Evolutionary conservation across 257 asterid genomes (phyloP), one percentile per base, ranked within the genome.

Genomic region (Paulownia fortunei): DNA sequence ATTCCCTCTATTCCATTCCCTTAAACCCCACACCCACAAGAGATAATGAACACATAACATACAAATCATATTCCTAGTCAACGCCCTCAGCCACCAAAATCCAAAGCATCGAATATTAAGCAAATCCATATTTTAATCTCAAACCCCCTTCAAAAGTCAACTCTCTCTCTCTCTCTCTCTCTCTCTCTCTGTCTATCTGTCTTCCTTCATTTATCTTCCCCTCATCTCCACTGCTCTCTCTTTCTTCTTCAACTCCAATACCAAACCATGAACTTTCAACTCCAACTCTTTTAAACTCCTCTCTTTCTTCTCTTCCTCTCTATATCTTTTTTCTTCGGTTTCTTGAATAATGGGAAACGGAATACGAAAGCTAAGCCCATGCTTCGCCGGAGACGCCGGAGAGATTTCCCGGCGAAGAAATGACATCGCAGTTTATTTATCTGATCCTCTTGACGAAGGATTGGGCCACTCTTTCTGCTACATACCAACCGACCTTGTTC

Each of bases 381-480:
- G 98, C 76, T 93, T 90, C 90, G 88, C 97, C 78, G 96, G 96
- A 18, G 98, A 89, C 78, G 86, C 93, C 18, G 98, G 97, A 3
- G 95, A 92, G 56, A 87, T 92, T 27, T 95, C 99, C 52, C 89
- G 93, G 73, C 86, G 97, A 13, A 82, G 89, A n/a, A 85, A 85
- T 73, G 97, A 88, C 80, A 77, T 82, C 70, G 88, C 85, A 0
- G 68, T 82, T 3, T 80, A 68, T 44, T 12, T 85, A 0, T 82
- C 94, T 1, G 92, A 90, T 76, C 89, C 96, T 3, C 87, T 86
- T 6, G 97, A 93, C 70, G 99, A 95, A 72, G 99, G 99, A 0
- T 27, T 95, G 36, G 99, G 99, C 44, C 98, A 95, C 86, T 93
- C 99, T 27, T 95, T 90, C 84, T 91, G 94, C 85, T 93, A 95